Conservation (phyloP, 164 flowering plant genomes). For the Stephania yunnanensis region DNA sequence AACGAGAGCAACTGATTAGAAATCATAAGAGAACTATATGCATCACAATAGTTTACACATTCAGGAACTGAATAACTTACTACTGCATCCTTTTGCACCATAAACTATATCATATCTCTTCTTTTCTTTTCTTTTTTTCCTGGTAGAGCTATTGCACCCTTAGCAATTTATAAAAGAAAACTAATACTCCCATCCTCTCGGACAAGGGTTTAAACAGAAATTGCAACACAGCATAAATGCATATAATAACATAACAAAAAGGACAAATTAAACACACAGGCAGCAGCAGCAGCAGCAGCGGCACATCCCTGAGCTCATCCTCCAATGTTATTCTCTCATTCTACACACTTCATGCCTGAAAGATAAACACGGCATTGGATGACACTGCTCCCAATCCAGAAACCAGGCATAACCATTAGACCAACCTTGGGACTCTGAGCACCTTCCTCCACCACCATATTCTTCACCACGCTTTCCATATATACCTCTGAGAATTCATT, state of each 20-base stretch:
- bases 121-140: too few relatives aligned
- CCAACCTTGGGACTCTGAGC: conserved; percentile 66
- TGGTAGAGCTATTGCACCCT: background rate
- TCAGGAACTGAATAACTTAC: background rate
- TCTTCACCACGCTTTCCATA: conserved; percentile 85
- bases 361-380: conserved; percentile 80
- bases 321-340: conserved; percentile 25
- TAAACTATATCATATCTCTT: too few relatives aligned
- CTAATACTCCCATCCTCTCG: background rate
- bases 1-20: background rate
- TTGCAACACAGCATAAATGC: conserved; percentile 1
- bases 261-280: conserved; percentile 14
- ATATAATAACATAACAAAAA: background rate
- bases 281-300: conserved; percentile 11
- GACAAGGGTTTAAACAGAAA: background rate
- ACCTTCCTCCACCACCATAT: conserved; percentile 42
- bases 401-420: conserved; percentile 95
- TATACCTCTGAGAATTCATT: conserved; percentile 81
- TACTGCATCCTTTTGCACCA: background rate
- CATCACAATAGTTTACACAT: background rate
- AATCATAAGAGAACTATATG: background rate
- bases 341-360: conserved; percentile 61
- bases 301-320: background rate
- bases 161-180: conserved; percentile 6
- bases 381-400: conserved; percentile 63